Conservation (phyloP, 208 protist genomes). For the Crithidia expoeki region DNA sequence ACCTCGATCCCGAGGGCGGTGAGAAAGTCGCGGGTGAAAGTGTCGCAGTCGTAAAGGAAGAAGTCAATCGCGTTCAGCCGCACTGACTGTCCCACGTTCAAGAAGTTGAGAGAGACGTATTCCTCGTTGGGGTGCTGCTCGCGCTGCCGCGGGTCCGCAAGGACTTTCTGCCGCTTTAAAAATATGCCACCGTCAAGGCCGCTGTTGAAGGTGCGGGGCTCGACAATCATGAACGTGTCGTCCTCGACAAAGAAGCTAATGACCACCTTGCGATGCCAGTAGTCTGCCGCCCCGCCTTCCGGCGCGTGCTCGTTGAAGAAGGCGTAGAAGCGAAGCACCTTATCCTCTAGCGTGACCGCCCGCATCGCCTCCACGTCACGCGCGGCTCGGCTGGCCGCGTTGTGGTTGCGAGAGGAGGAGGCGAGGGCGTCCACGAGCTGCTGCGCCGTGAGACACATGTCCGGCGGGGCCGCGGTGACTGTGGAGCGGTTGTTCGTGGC, state of each 20-base stretch:
- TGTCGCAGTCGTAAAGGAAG: constrained; percentile 94
- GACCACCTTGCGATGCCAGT: constrained; percentile 89
- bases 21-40: constrained; percentile 93
- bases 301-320: constrained; percentile 95
- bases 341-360: constrained; percentile 89
- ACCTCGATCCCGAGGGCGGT: constrained; percentile 77
- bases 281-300: constrained; percentile 84
- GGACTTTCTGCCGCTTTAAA: constrained; percentile 90
- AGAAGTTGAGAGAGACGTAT: constrained; percentile 89
- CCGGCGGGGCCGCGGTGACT: constrained; percentile 41
- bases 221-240: constrained; percentile 94
- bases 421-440: constrained; percentile 74
- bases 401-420: constrained; percentile 28
- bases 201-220: constrained; percentile 92
- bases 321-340: constrained; percentile 96
- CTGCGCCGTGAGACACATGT: constrained; percentile 62
- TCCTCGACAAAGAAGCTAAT: constrained; percentile 95
- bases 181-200: constrained; percentile 94
- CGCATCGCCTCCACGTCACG: constrained; percentile 22
- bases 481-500: constrained; percentile 57
- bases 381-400: constrained; percentile 14
- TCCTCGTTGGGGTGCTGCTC: constrained; percentile 84
- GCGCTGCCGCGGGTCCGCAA: constrained; percentile 72
- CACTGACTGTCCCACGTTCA: constrained; percentile 91
- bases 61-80: constrained; percentile 93